Base-by-base conservation (phyloP, 345 rosid genomes). In the Anastatica hierochuntica region DNA sequence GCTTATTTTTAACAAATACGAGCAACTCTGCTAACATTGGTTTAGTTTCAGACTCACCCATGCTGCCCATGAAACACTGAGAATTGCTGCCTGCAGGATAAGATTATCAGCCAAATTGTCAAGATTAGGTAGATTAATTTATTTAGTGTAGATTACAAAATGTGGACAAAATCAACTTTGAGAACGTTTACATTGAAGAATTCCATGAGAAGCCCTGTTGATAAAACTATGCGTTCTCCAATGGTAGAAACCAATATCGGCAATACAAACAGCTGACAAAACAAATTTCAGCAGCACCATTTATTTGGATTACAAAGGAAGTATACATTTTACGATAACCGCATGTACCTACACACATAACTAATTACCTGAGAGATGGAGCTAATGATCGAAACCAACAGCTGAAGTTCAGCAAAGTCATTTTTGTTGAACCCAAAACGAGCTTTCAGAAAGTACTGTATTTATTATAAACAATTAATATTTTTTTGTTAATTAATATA, bases 361-460 rank as follows among this genome's bases (percentile, higher is more conserved):
- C 10, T 27, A 26, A 14, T 19, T 42, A 70, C 95, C 90, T 90
- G 95, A 19, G 90, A 78, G 56, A 79, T 29, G 50, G 77, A 63
- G 45, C 67, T 72, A 10, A 81, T 64, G 58, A 74, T 34, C 26
- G 72, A 70, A 17, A 36, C 6, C 34, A 86, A 64, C 40, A 86
- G 62, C 62, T 80, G 46, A n/a, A 85, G 67, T 56, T 79, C 79
- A 49, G 97, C 90, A 50, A 74, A 85, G 62, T 88, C 77, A 56
- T 75, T 69, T 68, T 88, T 84, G 74, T 45, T 64, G 67, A 79
- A 90, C 62, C 81, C 88, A 60, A 90, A 86, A 20, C 84, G 94
- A 4, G 94, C 86, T 79, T 83, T 90, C 53, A 82, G 56, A 77
- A 61, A 90, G 70, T 72, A 90, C 95, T 90, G 80, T 68, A 73